phyloP scores from a whole-genome alignment of 305 asterid genomes.

The Andrographis paniculata region DNA sequence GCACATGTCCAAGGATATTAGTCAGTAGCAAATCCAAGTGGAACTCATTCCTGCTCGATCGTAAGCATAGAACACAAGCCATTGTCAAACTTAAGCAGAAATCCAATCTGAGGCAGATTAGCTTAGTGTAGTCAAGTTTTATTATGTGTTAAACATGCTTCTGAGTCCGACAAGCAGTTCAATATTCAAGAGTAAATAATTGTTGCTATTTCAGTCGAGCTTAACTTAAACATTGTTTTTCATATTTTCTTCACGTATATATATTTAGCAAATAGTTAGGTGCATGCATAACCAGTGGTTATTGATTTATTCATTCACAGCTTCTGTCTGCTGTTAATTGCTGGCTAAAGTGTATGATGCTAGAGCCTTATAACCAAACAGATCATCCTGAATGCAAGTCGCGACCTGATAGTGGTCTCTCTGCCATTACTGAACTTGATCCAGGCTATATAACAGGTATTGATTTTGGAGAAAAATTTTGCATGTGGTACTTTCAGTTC shows the following conservation, averaged over 20 bases:
- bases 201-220: too few relatives aligned
- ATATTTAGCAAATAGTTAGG: not conserved
- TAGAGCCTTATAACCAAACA: slow-evolving; percentile 93
- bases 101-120: too few relatives aligned
- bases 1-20: too few relatives aligned
- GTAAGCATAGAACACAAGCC: too few relatives aligned
- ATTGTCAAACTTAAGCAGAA: too few relatives aligned
- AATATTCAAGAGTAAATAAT: too few relatives aligned
- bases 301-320: slow-evolving; percentile 36
- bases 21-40: too few relatives aligned
- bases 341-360: slow-evolving; percentile 88
- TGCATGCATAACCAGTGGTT: slow-evolving; percentile 7
- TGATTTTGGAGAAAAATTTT: slow-evolving; percentile 25
- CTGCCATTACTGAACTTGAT: slow-evolving; percentile 98
- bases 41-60: too few relatives aligned
- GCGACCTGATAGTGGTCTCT: slow-evolving; percentile 96
- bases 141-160: too few relatives aligned
- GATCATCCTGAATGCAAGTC: slow-evolving; percentile 98
- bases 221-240: slow-evolving; percentile 3
- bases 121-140: too few relatives aligned
- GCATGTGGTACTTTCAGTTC: slow-evolving; percentile 6
- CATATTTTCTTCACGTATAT: not conserved
- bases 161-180: too few relatives aligned
- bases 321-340: slow-evolving; percentile 95
- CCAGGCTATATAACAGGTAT: slow-evolving; percentile 96